Base-by-base conservation (phyloP, 495 filamentous ascomycete species). In the Xylaria palmicola region DNA sequence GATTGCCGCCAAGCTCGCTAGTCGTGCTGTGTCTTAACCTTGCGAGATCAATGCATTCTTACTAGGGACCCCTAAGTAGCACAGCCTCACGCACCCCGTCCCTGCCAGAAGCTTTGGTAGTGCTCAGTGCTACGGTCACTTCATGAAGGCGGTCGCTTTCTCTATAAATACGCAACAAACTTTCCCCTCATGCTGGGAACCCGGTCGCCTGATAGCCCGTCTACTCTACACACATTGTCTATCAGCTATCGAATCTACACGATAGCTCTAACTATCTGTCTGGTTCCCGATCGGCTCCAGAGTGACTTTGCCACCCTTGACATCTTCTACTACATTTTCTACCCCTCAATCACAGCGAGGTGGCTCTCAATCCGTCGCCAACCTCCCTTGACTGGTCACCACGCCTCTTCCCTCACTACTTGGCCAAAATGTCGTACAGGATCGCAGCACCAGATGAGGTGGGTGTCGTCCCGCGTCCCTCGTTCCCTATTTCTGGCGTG, bases 391-490 rank as follows among this genome's bases (percentile, higher is more conserved):
- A 50, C 0, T 17, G 12, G 3, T 40, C 4, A 22, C 26, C 32
- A 22, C 8, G 12, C 27, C 7, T n/a, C 10, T 55, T 36, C 36
- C 19, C 57, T 44, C 37, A 57, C 39, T 36, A 60, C 36, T 12
- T 47, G 34, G 51, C 56, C 73, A 77, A 52, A 30, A 77, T 77
- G 74, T 72, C 72, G 41, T 80, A 75, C 74, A 79, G 73, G 60
- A 70, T 79, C 41, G 76, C 76, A 22, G 73, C 76, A 50, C 79
- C 81, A 61, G 72, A 83, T 71, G 75, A 81, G 48, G 58, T 60
- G 24, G 39, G 58, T n/a, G n/a, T 26, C 10, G 9, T 43, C 29
- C 22, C 3, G 30, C 30, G 10, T 51, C n/a, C 41, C 15, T 9
- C n/a, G 22, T 40, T 8, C 40, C 22, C 27, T 39, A 17, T 39